Evolutionary conservation across 148 eudicot genomes (phyloP), one percentile per base, ranked within the genome.

Genomic region (Cornus florida): DNA sequence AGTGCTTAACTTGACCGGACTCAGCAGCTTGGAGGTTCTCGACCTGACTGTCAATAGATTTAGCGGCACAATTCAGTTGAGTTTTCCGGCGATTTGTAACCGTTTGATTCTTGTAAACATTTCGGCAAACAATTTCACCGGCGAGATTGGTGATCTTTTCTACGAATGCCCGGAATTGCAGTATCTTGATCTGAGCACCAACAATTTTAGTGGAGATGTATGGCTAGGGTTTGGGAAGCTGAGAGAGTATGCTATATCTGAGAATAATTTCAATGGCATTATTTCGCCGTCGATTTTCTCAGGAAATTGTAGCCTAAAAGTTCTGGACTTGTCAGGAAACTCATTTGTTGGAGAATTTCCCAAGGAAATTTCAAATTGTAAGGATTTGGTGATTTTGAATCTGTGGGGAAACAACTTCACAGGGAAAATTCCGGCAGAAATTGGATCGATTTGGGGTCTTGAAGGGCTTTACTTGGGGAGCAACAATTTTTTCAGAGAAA

Each of bases 261-360:
- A 86, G 72, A 95, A 95, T 78, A 10, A 46, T 10, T 83, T 95
- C 32, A 46, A 28, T 16, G 99, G 97, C 7, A 39, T 60, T 11
- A 66, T 95, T 78, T 72, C 76, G 22, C 73, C 86, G 0, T 80
- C 71, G 62, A 56, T 82, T 79, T 92, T 93, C 75, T 50, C 87
- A 16, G 83, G 70, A 20, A 86, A 82, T 62, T 95, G 99, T 70
- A 87, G 87, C 64, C 76, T 95, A 56, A 43, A 84, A 46, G 77
- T 67, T n/a, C 70, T 95, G 71, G 99, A 95, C 76, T 75, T 95
- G 83, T 92, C 98, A 4, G 97, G 84, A 78, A 95, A 95, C 73
- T 10, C 33, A 1, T 90, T 95, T 65, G 20, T 20, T 66, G 98
- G 97, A 16, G 85, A 82, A 35, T 66, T 95, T 80, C 97, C 99